phyloP scores from a whole-genome alignment of 331 rosid genomes.

The Quercus phellos region DNA sequence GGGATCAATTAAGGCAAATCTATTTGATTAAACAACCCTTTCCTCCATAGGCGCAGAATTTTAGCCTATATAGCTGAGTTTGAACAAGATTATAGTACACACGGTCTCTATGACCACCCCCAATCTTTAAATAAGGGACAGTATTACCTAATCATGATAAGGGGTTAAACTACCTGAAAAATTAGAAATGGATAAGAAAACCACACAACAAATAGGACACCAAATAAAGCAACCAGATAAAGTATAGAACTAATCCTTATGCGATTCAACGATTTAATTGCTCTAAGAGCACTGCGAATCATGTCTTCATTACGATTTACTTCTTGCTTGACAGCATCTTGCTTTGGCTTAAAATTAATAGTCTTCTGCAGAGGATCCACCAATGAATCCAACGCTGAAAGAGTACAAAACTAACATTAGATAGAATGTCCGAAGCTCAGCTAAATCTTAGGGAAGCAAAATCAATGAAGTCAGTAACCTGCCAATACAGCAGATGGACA shows the following conservation, averaged over 20 bases:
- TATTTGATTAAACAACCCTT: neutral
- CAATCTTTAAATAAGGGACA: no score
- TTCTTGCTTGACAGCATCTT: conserved; percentile 96
- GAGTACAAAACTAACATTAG: conserved; percentile 20
- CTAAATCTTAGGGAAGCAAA: conserved; percentile 1
- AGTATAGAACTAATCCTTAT: conserved; percentile 19
- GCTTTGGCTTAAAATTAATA: conserved; percentile 91
- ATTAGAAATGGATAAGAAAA: no score
- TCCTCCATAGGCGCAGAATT: neutral
- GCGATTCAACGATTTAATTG: conserved; percentile 84
- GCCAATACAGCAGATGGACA: conserved; percentile 94
- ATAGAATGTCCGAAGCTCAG: neutral
- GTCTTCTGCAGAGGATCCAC: conserved; percentile 97
- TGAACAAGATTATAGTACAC: neutral
- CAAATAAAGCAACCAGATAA: no score
- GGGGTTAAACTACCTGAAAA: no score
- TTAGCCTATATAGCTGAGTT: neutral
- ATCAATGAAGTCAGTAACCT: conserved; percentile 40
- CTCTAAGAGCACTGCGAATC: conserved; percentile 94
- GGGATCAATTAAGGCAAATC: no score
- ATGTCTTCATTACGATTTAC: conserved; percentile 97
- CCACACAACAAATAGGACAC: no score
- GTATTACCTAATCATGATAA: no score
- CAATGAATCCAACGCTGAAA: conserved; percentile 83
- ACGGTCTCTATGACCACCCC: no score